Evolutionary conservation across 225 moss, liverwort and hornwort genomes (phyloP).

Genomic region (Polytrichum commune): DNA sequence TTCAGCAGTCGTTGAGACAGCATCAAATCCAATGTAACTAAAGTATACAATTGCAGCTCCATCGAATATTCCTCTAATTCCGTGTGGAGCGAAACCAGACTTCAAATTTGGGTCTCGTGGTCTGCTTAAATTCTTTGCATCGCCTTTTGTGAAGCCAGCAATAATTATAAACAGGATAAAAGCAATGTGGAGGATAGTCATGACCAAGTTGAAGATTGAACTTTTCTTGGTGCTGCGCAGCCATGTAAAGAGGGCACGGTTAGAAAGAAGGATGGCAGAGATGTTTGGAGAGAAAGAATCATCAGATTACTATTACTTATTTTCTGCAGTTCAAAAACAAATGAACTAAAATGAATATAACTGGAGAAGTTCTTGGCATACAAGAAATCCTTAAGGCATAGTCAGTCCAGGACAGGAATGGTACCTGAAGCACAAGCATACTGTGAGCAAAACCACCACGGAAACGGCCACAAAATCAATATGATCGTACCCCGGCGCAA

Average conservation of each 20-base stretch:
- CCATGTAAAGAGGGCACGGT: background rate
- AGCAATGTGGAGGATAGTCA: slow-evolving; percentile 72
- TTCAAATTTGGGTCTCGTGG: slow-evolving; percentile 38
- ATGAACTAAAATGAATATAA: background rate
- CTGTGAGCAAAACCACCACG: slow-evolving; percentile 65
- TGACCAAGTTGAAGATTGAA: slow-evolving; percentile 69
- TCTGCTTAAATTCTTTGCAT: slow-evolving; percentile 49
- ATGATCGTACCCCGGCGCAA: slow-evolving; percentile 52
- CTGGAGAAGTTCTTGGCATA: too few species aligned
- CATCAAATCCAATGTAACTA: slow-evolving; percentile 74
- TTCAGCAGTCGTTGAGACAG: slow-evolving; percentile 72
- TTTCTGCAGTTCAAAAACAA: background rate
- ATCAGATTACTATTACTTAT: background rate
- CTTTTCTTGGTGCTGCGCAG: slow-evolving; percentile 78
- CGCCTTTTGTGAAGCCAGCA: slow-evolving; percentile 75
- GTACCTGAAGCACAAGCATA: slow-evolving; percentile 70
- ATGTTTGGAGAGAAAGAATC: too few species aligned
- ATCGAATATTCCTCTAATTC: slow-evolving; percentile 59
- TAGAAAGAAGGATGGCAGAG: too few species aligned
- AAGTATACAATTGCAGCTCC: slow-evolving; percentile 75
- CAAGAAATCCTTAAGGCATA: too few species aligned
- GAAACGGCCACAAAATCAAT: slow-evolving; percentile 71
- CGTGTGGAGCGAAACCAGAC: slow-evolving; percentile 80
- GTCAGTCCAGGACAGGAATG: background rate
- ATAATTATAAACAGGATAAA: slow-evolving; percentile 80